Conservation (phyloP, 83 land plant genomes). For the Isoetes engelmannii region DNA sequence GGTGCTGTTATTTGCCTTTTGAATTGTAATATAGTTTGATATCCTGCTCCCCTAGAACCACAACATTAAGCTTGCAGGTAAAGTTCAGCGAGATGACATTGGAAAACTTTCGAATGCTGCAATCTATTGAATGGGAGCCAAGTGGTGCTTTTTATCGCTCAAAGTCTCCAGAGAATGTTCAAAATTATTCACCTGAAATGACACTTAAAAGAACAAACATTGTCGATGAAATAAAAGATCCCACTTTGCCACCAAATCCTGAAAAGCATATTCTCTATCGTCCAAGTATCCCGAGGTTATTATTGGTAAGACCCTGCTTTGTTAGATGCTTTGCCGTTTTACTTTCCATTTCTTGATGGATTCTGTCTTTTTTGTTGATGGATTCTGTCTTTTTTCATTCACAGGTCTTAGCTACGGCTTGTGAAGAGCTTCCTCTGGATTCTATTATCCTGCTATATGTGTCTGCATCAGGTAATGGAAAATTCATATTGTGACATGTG, state of each 20-base stretch:
- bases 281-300: constrained; percentile 66
- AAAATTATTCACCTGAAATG: no score
- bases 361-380: background rate
- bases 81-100: constrained; percentile 73
- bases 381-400: no score
- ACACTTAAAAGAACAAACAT: constrained; percentile 43
- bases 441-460: constrained; percentile 65
- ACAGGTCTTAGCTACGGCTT: constrained; percentile 82
- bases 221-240: constrained; percentile 73
- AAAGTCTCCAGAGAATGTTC: constrained; percentile 30
- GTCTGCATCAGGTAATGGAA: constrained; percentile 72
- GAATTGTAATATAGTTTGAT: background rate
- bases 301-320: constrained; percentile 47
- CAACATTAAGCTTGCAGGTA: constrained; percentile 36
- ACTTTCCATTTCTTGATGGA: constrained; percentile 2
- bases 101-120: constrained; percentile 84
- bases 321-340: background rate
- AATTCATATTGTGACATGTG: background rate
- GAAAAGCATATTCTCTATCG: constrained; percentile 79
- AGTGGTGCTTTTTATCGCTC: constrained; percentile 63
- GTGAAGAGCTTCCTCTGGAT: constrained; percentile 83
- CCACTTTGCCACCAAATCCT: constrained; percentile 86
- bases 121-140: constrained; percentile 89
- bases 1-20: constrained; percentile 31
- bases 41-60: no score